Base-by-base conservation (phyloP, 345 rosid species). In the Excoecaria agallocha region DNA sequence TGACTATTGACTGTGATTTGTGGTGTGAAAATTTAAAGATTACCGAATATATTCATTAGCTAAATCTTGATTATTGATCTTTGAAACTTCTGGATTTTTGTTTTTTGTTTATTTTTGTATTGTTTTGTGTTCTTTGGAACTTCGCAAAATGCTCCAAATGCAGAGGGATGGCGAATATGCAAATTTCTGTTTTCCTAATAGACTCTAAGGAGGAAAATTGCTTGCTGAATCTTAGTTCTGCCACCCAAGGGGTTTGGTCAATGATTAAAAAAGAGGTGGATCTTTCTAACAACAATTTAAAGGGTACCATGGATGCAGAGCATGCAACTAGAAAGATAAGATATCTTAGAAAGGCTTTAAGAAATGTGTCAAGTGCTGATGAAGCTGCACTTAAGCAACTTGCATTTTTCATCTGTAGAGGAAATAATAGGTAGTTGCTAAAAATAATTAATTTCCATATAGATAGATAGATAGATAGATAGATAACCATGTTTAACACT, bases 221-320 rank as follows among this genome's bases (percentile, higher is more conserved):
- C 75, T 79, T 74, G 75, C 77, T 91, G 80, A 85, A 76, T 57
- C 80, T 81, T 64, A 82, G 89, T 80, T 72, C 74, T 39, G 67
- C 86, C 57, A 85, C 93, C 12, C 74, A 80, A 64, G 97, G 97
- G 70, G 86, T 91, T 59, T 91, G 97, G 95, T 87, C 97, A 2
- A 52, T 91, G 74, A 79, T 94, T 85, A 98, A 90, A 69, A 91
- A 83, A 70, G 78, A 80, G 70, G 45, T 86, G 63, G 75, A 84
- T 70, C 76, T n/a, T n/a, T n/a, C n/a, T n/a, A n/a, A n/a, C n/a
- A n/a, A n/a, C n/a, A n/a, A n/a, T n/a, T n/a, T n/a, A 48, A 82
- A 80, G 70, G 67, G 66, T 52, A 12, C 60, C 57, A 8, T 46
- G 35, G 72, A 76, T 72, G 58, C 71, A 58, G 66, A 75, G 25